Base-by-base conservation (phyloP, 2,329 filamentous ascomycete genomes). In the Didymella arachidicola region DNA sequence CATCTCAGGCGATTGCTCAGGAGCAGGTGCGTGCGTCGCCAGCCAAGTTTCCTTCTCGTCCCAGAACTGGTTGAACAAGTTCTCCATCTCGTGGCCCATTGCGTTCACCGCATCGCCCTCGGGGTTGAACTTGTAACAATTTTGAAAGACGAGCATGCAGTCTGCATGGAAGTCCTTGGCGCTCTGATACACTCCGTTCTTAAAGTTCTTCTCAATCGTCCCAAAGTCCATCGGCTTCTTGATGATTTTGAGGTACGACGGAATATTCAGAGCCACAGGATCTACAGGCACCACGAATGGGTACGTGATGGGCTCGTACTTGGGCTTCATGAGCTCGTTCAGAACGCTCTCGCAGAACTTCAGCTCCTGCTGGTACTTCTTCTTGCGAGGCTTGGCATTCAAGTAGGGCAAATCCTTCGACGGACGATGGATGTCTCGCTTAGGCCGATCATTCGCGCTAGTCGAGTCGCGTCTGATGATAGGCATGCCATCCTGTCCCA, bases 151-250 rank as follows among this genome's bases (percentile, higher is more conserved):
- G 56, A 93, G 85, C 47, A 87, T 85, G 53, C 97, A 86, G 70
- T 96, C 93, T 58, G 85, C 85, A 71, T 96, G 90, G 68, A 98
- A 92, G 44, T 97, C 93, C 75, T 92, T 93, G 1, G 91, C 84
- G 56, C 84, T 92, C 65, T 87, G 85, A 72, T 98, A 98, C 55
- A 92, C 86, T 26, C 93, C 92, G 12, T 83, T 82, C 66, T 89
- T 87, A 39, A 97, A 83, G 78, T 96, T 96, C 41, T 84, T 83
- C 34, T 86, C 83, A 72, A 97, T 90, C n/a, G 92, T 97, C 16
- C 85, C 83, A 48, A 97, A 82, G 75, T 99, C 94, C 94, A 98
- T 99, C 0, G 95, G 95, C 74, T 93, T 92, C 82, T 97, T 98
- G 79, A 99, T 93, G 61, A 98, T 83, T 70, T 90, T 92, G 75